Conservation (phyloP, 441 rosid genomes). For the Hura crepitans region DNA sequence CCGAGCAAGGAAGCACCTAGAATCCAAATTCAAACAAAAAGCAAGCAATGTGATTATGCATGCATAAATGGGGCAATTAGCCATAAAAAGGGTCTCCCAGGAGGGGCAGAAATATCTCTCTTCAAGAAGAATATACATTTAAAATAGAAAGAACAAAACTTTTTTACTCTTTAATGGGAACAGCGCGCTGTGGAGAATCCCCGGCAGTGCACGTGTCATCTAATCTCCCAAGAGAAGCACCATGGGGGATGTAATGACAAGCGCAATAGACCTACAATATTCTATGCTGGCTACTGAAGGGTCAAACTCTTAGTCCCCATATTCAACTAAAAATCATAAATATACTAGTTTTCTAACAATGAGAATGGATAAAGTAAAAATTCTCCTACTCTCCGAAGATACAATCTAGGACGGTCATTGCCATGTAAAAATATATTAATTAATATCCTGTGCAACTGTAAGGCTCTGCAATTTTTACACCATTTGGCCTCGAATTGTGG, state of each 20-base stretch:
- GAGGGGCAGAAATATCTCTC: neutral
- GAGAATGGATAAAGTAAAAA: slow-evolving; percentile 14
- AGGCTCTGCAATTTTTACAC: slow-evolving; percentile 34
- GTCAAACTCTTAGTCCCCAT: slow-evolving; percentile 22
- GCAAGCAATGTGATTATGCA: neutral
- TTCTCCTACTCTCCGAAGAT: slow-evolving; percentile 29
- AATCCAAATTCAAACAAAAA: neutral
- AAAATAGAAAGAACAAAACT: neutral
- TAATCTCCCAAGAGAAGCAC: too few relatives aligned
- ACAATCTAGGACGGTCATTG: slow-evolving; percentile 24
- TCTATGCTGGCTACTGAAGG: slow-evolving; percentile 3
- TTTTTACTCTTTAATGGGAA: neutral
- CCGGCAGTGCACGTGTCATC: too few relatives aligned
- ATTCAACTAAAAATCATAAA: slow-evolving; percentile 25
- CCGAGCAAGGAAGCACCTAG: neutral
- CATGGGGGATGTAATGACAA: neutral
- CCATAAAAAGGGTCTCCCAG: neutral
- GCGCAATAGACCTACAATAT: neutral
- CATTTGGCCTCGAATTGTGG: slow-evolving; percentile 25
- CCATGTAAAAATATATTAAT: slow-evolving; percentile 17
- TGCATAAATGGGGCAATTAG: neutral
- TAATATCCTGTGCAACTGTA: slow-evolving; percentile 23
- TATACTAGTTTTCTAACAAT: slow-evolving; percentile 22
- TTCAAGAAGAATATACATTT: slow-evolving; percentile 20
- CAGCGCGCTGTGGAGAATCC: too few relatives aligned